Evolutionary conservation across 768 basidiomycete species (phyloP).

Genomic region (Agrocybe praecox): DNA sequence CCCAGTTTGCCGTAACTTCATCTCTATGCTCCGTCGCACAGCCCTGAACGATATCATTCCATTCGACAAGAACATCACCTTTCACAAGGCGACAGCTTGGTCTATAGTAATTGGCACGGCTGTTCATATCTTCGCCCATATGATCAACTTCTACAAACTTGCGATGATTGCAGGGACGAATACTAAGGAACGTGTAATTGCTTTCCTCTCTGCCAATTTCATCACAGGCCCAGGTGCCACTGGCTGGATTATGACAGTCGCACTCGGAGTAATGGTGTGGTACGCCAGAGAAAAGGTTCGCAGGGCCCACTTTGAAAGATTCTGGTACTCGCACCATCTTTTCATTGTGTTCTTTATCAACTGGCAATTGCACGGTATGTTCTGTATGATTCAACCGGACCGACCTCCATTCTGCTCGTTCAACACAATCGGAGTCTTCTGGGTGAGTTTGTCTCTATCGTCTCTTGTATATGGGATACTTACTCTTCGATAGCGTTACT

Average conservation of each 20-base stretch:
- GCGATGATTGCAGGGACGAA: slow-evolving; percentile 58
- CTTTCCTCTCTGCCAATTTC: slow-evolving; percentile 83
- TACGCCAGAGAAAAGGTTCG: slow-evolving; percentile 84
- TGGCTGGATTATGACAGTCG: slow-evolving; percentile 86
- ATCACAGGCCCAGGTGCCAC: slow-evolving; percentile 80
- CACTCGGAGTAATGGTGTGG: slow-evolving; percentile 79
- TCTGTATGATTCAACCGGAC: slow-evolving; percentile 95
- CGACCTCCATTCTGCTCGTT: slow-evolving; percentile 85
- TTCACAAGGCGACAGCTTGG: slow-evolving; percentile 92
- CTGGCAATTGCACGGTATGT: slow-evolving; percentile 97
- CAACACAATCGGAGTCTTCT: slow-evolving; percentile 90
- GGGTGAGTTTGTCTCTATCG: slow-evolving; percentile 54
- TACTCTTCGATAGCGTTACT: slow-evolving; percentile 64
- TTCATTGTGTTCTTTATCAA: slow-evolving; percentile 91
- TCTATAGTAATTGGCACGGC: slow-evolving; percentile 78
- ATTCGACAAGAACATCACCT: slow-evolving; percentile 90
- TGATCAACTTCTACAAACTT: slow-evolving; percentile 80
- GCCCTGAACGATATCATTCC: slow-evolving; percentile 86
- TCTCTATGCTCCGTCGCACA: slow-evolving; percentile 85
- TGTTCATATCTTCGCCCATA: slow-evolving; percentile 83
- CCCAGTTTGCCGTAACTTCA: slow-evolving; percentile 93
- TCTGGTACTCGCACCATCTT: slow-evolving; percentile 89
- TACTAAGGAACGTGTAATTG: slow-evolving; percentile 54
- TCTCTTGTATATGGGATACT: slow-evolving; percentile 4
- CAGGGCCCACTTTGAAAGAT: slow-evolving; percentile 79